Percentiles rank a stretch among this genome's conserved stretches.
These are phyloP conservation scores for Beverwykella pulmonaria DNA, from an alignment of 495 filamentous ascomycete species.

Conservation along the genomic window DNA sequence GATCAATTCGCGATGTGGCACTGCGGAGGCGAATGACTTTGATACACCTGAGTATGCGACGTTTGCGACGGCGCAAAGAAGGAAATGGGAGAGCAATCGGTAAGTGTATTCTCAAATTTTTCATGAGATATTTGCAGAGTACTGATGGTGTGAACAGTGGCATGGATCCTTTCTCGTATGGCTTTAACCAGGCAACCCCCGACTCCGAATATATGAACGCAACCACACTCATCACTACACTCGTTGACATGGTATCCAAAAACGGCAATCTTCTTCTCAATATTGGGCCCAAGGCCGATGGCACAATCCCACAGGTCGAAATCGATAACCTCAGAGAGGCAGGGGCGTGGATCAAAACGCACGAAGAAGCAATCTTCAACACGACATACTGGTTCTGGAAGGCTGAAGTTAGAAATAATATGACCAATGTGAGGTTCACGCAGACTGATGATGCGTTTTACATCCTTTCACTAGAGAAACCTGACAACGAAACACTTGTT, in stretches of 20 bases:
- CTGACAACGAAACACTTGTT: background rate
- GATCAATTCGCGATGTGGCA: background rate
- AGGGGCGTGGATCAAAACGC: background rate
- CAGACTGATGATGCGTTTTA: slow-evolving; percentile 4
- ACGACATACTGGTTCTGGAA: slow-evolving; percentile 2
- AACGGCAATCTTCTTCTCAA: background rate
- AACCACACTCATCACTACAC: background rate
- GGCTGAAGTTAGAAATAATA: background rate
- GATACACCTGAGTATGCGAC: slow-evolving; percentile 1
- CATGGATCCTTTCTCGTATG: slow-evolving; percentile 6
- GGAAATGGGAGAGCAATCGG: slow-evolving; percentile 5
- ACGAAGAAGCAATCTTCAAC: slow-evolving; percentile 1
- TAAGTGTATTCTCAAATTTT: background rate
- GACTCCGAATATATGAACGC: slow-evolving; percentile 3
- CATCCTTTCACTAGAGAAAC: background rate
- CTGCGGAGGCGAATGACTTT: background rate
- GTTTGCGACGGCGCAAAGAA: background rate
- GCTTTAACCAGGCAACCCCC: background rate
- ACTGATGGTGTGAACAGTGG: background rate
- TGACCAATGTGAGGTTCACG: background rate
- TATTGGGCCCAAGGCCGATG: background rate
- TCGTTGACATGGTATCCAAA: slow-evolving; percentile 2
- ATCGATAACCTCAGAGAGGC: slow-evolving; percentile 3
- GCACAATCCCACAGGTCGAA: background rate
- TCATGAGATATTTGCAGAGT: background rate